Conservation (phyloP, 805 yeast genomes). For the Nakazawaea molendinolei region DNA sequence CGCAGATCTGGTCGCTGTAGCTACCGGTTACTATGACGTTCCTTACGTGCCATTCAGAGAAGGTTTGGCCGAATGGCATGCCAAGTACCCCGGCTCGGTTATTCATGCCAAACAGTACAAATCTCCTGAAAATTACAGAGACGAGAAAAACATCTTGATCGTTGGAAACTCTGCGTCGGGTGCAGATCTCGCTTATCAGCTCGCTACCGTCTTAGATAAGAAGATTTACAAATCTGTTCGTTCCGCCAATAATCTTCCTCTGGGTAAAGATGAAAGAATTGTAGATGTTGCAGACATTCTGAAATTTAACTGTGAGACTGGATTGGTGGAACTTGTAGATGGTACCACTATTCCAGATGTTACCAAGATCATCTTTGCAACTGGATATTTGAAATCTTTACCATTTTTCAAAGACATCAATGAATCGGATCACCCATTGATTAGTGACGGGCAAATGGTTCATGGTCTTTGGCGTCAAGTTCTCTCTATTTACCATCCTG, state of each 20-base stretch:
- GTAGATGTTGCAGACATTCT: conserved; percentile 37
- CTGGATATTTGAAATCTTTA: conserved; percentile 60
- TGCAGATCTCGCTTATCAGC: conserved; percentile 59
- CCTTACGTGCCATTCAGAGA: conserved; percentile 52
- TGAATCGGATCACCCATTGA: conserved; percentile 23
- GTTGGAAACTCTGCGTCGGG: conserved; percentile 79
- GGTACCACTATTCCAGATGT: conserved; percentile 39
- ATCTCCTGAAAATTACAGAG: conserved; percentile 31
- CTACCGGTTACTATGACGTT: conserved; percentile 54
- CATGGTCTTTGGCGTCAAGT: conserved; percentile 55
- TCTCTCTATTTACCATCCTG: conserved; percentile 52
- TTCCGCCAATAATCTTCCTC: conserved; percentile 36
- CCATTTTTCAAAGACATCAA: conserved; percentile 42
- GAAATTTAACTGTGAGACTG: conserved; percentile 29
- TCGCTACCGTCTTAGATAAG: conserved; percentile 36
- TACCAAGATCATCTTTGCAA: conserved; percentile 57
- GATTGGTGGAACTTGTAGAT: conserved; percentile 38
- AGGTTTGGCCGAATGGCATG: conserved; percentile 46
- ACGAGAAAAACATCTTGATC: conserved; percentile 43
- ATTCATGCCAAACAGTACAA: conserved; percentile 55
- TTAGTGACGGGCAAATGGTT: conserved; percentile 41
- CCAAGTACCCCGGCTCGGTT: conserved; percentile 37
- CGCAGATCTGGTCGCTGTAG: conserved; percentile 58
- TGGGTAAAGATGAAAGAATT: conserved; percentile 35
- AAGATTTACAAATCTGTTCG: conserved; percentile 43